These are phyloP conservation scores for Pichia californica DNA, from an alignment of 805 yeast species.

Conservation along the genomic window DNA sequence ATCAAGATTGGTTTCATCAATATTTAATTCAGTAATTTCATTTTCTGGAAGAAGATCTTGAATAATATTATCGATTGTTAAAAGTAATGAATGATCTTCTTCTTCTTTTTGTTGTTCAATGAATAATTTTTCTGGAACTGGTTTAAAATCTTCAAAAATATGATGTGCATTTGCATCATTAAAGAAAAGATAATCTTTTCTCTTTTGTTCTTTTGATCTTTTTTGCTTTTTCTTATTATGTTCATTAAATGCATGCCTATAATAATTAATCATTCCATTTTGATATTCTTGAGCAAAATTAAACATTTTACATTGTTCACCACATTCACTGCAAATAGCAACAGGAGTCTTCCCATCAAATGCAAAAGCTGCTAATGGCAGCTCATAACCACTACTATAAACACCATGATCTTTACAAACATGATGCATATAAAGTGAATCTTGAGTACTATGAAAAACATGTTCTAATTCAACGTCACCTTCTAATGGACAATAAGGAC, in stretches of 20 bases:
- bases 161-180: too few species aligned
- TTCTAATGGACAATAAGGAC: conserved; percentile 25
- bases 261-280: neutral
- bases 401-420: conserved; percentile 30
- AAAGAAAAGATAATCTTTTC: too few species aligned
- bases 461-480: neutral
- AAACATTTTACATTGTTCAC: neutral
- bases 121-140: too few species aligned
- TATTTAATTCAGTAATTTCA: too few species aligned
- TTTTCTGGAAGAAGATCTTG: too few species aligned
- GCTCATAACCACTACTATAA: conserved; percentile 26
- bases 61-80: too few species aligned
- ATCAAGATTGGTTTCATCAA: too few species aligned
- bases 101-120: too few species aligned
- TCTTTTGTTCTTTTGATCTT: neutral
- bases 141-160: neutral
- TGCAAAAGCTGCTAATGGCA: conserved; percentile 23
- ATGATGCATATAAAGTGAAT: conserved; percentile 28
- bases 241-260: neutral
- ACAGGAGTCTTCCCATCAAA: neutral
- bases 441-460: conserved; percentile 21
- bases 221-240: neutral
- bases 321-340: conserved; percentile 2
- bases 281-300: neutral
- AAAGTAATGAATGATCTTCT: too few species aligned